phyloP scores from a whole-genome alignment of 2,329 filamentous ascomycete genomes.

The Aspergillus sp. region DNA sequence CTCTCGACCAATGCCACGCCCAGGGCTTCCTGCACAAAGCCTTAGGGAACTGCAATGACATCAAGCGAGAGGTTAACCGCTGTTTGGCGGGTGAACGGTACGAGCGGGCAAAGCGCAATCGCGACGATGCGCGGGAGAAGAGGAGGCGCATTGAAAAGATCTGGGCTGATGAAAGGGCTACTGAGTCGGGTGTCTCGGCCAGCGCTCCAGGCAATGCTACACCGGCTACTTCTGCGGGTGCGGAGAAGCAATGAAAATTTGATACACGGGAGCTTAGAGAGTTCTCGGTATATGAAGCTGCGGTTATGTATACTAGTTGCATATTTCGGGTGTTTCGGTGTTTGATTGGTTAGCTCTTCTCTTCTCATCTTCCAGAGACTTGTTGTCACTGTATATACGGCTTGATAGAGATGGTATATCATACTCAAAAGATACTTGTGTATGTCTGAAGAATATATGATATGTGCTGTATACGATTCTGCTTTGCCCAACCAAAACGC shows the following conservation, averaged over 20 bases:
- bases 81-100: conserved; percentile 80
- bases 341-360: background rate
- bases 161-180: conserved; percentile 63
- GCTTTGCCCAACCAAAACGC: conserved; percentile 30
- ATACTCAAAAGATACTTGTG: background rate
- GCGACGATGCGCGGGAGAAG: conserved; percentile 68
- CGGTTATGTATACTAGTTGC: conserved; percentile 6
- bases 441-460: conserved; percentile 19
- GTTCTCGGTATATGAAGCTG: background rate
- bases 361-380: background rate
- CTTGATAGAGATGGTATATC: background rate
- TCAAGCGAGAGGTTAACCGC: conserved; percentile 79
- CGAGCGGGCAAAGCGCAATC: conserved; percentile 75
- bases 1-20: conserved; percentile 93
- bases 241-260: background rate
- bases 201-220: background rate
- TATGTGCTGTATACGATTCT: conserved; percentile 12
- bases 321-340: conserved; percentile 4
- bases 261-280: background rate
- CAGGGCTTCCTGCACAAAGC: conserved; percentile 90
- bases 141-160: conserved; percentile 71
- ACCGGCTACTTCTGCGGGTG: background rate
- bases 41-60: conserved; percentile 82
- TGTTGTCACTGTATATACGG: background rate
- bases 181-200: conserved; percentile 18